Evolutionary conservation across 1,284 basidiomycete species (phyloP), one percentile per base, ranked within the genome.

Genomic region (Neolentinus lepideus): DNA sequence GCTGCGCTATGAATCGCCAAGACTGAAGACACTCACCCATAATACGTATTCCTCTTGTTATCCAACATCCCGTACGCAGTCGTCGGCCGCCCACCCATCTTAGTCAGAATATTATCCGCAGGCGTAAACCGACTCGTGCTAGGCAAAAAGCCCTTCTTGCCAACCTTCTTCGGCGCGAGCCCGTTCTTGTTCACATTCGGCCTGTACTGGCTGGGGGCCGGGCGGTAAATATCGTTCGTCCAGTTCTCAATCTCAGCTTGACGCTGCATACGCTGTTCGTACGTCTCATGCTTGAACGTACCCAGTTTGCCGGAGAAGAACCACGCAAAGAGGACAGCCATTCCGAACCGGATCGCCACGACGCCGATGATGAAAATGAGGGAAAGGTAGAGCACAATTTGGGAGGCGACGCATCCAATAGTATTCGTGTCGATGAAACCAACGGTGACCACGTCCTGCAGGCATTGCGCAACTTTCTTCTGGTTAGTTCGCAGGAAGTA

Each of bases 271-370:
- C 95, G 84, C 67, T 98, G 85, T 66, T 93, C 88, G 69, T 96
- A 94, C 33, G 93, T 92, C 75, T 99, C 97, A 54, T 85, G 83
- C 62, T 88, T 88, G 78, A 98, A 99, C 63, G 92, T 90, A 54
- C 96, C 96, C 45, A 99, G 78, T 65, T 85, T 85, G 89, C 91
- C 94, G 22, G 91, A 93, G 67, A 94, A 85, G 80, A 98, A 99
- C 96, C 96, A 99, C 43, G 91, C 82, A 71, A 99, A 99, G 68
- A 93, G 78, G 64, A 98, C 90, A 45, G 97, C 96, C 94, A 99
- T 96, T 63, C 83, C 77, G 76, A 98, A 99, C 59, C 94, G 93
- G 72, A 98, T 95, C 55, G 83, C 78, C 56, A 99, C 96, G 58
- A 98, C 95, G 58, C 96, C 97, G 60, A 98, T 87, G 69, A 99